Conservation (phyloP, 257 asterid genomes). For the Pogostemon cablin region DNA sequence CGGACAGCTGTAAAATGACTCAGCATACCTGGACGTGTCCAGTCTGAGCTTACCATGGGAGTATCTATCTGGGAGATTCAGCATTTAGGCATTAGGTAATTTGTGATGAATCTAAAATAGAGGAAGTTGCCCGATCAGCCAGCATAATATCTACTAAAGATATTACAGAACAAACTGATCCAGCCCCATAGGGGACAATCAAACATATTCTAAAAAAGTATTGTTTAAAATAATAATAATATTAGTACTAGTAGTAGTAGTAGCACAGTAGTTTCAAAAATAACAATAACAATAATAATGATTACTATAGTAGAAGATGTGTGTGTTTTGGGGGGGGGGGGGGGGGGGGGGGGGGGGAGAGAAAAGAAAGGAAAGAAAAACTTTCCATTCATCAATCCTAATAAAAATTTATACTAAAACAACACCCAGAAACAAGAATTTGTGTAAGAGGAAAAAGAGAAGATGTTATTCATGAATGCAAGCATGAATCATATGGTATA, state of each 20-base stretch:
- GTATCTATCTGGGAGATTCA: slow-evolving; percentile 75
- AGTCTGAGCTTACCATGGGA: slow-evolving; percentile 87
- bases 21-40: slow-evolving; percentile 75
- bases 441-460: background rate
- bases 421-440: slow-evolving; percentile 9
- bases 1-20: slow-evolving; percentile 89
- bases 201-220: slow-evolving; percentile 14
- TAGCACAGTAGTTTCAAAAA: no score
- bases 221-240: no score
- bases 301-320: no score
- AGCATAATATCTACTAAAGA: slow-evolving; percentile 21
- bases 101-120: slow-evolving; percentile 20
- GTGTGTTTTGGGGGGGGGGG: no score
- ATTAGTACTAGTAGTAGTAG: no score
- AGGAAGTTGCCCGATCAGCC: slow-evolving; percentile 29
- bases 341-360: background rate
- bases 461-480: slow-evolving; percentile 13
- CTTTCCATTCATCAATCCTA: slow-evolving; percentile 12
- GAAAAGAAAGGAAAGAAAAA: slow-evolving; percentile 1
- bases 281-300: no score
- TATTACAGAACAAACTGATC: slow-evolving; percentile 13
- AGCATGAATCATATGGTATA: slow-evolving; percentile 38
- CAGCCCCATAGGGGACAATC: slow-evolving; percentile 18
- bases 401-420: slow-evolving; percentile 17
- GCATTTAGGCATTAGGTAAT: slow-evolving; percentile 34